Percentiles rank a stretch among this genome's conserved stretches.
Evolutionary conservation across 352 stramenopile species (phyloP).

Genomic region (Phytophthora megakarya): DNA sequence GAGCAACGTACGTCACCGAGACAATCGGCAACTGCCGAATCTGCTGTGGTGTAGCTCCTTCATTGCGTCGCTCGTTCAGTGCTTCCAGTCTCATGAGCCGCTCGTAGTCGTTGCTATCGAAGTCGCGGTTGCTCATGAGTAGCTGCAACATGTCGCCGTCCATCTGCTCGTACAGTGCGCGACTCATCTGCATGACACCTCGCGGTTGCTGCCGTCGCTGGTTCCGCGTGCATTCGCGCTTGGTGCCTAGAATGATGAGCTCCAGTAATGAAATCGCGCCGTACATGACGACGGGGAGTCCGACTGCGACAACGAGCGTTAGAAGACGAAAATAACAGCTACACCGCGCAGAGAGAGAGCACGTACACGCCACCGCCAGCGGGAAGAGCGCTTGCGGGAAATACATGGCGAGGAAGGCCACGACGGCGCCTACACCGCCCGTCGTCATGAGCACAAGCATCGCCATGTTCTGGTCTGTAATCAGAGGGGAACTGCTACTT

Average conservation of each 20-base stretch:
- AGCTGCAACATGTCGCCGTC: constrained; percentile 66
- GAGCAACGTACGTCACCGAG: constrained; percentile 57
- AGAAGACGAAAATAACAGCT: background rate
- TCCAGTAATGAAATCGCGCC: constrained; percentile 56
- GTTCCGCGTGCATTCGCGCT: constrained; percentile 20
- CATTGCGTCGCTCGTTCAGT: constrained; percentile 55
- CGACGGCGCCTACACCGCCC: constrained; percentile 12
- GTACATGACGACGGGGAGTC: constrained; percentile 58
- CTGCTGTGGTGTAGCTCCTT: constrained; percentile 55
- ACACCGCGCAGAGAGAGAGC: background rate
- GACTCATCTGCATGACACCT: constrained; percentile 64
- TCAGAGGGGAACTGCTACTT: too few relatives aligned
- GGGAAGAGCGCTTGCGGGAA: constrained; percentile 32
- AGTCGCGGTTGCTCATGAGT: constrained; percentile 72
- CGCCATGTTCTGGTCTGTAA: constrained; percentile 22
- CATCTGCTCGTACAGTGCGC: constrained; percentile 67
- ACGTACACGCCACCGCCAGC: constrained; percentile 38
- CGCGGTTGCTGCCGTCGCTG: constrained; percentile 19
- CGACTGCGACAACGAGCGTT: constrained; percentile 29
- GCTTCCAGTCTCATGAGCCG: constrained; percentile 67
- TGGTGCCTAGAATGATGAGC: constrained; percentile 34
- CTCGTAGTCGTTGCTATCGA: constrained; percentile 75
- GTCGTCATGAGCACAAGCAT: constrained; percentile 15
- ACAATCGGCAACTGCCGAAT: constrained; percentile 72
- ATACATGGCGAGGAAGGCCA: constrained; percentile 31